Conservation (phyloP, 2,329 filamentous ascomycete genomes). For the Fusarium chaquense region DNA sequence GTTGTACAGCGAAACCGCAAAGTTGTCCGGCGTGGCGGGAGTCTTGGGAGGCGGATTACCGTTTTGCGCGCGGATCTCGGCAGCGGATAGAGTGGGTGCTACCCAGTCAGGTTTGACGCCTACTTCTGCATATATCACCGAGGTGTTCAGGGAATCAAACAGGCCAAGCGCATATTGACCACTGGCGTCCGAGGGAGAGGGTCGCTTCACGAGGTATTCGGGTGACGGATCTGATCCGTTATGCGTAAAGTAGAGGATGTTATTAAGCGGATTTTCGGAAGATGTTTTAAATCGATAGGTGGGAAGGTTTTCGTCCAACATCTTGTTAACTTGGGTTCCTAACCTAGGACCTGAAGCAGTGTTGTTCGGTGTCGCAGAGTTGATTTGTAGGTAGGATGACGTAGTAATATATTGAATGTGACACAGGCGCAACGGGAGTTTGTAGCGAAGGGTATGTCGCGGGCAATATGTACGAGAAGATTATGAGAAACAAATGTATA, state of each 20-base stretch:
- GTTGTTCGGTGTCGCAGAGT: constrained; percentile 20
- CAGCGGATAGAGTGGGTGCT: constrained; percentile 82
- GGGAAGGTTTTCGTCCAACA: constrained; percentile 96
- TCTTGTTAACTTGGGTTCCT: constrained; percentile 54
- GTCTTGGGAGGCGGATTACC: constrained; percentile 70
- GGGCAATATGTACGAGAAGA: neutral
- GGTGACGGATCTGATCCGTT: constrained; percentile 84
- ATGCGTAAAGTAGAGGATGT: constrained; percentile 70
- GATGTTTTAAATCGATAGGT: constrained; percentile 69
- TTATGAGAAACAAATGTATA: neutral
- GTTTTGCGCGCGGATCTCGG: constrained; percentile 78
- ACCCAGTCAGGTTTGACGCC: constrained; percentile 87
- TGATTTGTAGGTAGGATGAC: constrained; percentile 19
- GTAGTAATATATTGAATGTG: constrained; percentile 13
- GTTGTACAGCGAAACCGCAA: constrained; percentile 91
- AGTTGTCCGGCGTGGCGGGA: constrained; percentile 80
- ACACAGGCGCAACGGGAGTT: constrained; percentile 5
- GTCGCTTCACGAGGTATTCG: constrained; percentile 83
- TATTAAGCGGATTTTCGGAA: constrained; percentile 66
- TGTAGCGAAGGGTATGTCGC: neutral
- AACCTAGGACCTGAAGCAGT: neutral
- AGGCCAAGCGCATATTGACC: constrained; percentile 91
- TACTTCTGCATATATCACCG: constrained; percentile 89
- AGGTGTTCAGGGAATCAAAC: constrained; percentile 82
- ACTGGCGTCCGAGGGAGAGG: constrained; percentile 73